These are phyloP conservation scores for Hypoxylon fuscum DNA, from an alignment of 495 filamentous ascomycete genomes.

Conservation along the genomic window DNA sequence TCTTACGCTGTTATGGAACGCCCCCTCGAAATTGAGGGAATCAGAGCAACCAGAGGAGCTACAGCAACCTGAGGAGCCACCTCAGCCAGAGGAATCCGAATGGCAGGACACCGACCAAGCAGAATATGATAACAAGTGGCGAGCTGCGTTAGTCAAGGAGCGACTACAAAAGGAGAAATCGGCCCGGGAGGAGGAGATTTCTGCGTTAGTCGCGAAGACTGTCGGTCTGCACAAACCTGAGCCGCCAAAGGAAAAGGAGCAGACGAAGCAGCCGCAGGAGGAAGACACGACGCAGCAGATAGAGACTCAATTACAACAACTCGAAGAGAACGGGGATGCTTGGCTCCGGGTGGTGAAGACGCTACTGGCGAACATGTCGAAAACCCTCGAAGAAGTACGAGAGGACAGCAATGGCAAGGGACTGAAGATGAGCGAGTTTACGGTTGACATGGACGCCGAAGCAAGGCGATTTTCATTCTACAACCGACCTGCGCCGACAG, in stretches of 20 bases:
- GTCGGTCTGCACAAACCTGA: no score
- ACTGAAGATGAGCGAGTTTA: background rate
- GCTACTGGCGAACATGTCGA: constrained; percentile 32
- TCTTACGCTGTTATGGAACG: background rate
- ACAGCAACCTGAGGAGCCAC: no score
- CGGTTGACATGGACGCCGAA: no score
- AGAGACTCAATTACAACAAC: constrained; percentile 31
- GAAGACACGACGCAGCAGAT: constrained; percentile 18
- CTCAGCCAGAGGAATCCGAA: constrained; percentile 1
- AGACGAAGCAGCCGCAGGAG: background rate
- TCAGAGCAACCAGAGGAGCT: no score
- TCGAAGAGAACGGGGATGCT: constrained; percentile 36
- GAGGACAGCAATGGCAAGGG: constrained; percentile 13
- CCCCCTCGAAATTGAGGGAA: background rate
- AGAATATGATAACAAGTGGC: background rate
- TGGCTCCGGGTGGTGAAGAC: constrained; percentile 34
- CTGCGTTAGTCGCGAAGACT: constrained; percentile 30
- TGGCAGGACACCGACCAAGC: background rate
- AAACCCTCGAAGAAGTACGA: constrained; percentile 33
- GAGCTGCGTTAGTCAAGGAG: constrained; percentile 16
- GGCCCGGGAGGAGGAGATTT: constrained; percentile 39
- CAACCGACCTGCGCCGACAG: no score
- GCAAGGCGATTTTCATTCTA: no score
- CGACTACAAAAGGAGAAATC: constrained; percentile 36
- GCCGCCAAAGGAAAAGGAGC: constrained; percentile 1